Evolutionary conservation across 805 yeast species (phyloP), one percentile per base, ranked within the genome.

Genomic region (Nakazawaea ishiwadae): DNA sequence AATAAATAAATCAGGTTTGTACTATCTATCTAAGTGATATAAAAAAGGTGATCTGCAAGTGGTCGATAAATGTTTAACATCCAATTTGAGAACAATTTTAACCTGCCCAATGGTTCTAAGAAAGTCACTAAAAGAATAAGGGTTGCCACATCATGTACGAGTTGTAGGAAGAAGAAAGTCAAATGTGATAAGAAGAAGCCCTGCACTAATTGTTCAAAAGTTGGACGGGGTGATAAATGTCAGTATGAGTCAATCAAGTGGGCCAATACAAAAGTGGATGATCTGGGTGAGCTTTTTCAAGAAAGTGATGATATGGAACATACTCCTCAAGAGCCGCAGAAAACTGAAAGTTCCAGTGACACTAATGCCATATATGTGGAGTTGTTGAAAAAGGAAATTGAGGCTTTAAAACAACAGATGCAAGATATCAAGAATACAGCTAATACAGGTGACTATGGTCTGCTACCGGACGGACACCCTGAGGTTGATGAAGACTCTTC

Each of bases 401-500:
- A 14, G 21, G 6, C 5, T 6, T 24, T 38, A 7, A 19, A 21
- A 20, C 15, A 9, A 10, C 24, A 36, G 16, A 14, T 36, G n/a
- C 12, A 35, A 15, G 2, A 12, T 11, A 24, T 24, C 12, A 24
- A 24, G 4, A 10, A 10, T 3, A 24, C 9, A 24, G 9, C 27
- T 10, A 24, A 10, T 24, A n/a, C 9, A 24, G 5, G 12, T 24
- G 27, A 24, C 12, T 24, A 24, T 5, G 27, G 12, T 24, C n/a
- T n/a, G n/a, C n/a, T n/a, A n/a, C n/a, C n/a, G n/a, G n/a, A n/a
- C n/a, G n/a, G 23, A 15, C 23, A 38, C 17, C 30, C 37, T 16
- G 5, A 7, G 7, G 39, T 59, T 16, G 48, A 57, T 10, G 49
- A 56, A 0, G 52, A 62, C 16, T 75, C 68, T 10, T 44, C 46